Evolutionary conservation across 495 filamentous ascomycete species (phyloP).

Genomic region (Penicillium samsonianum): DNA sequence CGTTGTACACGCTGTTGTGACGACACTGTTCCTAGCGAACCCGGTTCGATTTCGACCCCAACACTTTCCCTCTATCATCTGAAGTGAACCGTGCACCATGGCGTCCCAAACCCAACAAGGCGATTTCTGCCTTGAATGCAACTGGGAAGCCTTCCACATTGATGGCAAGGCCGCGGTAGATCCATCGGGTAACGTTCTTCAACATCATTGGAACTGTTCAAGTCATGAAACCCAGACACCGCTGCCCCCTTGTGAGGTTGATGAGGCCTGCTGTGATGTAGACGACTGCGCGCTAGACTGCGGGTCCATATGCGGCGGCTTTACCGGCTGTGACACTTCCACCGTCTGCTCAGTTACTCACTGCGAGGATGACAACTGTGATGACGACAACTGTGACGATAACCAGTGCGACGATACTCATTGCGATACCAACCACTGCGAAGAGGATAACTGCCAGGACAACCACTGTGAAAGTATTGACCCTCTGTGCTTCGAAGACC

Average conservation of each 20-base stretch:
- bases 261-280: conserved; percentile 46
- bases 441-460: conserved; percentile 25
- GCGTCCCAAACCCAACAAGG: conserved; percentile 36
- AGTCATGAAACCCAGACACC: conserved; percentile 33
- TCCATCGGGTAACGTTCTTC: conserved; percentile 18
- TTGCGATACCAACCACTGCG: conserved; percentile 33
- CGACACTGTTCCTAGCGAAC: neutral
- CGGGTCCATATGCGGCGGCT: conserved; percentile 46
- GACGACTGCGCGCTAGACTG: conserved; percentile 48
- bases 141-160: conserved; percentile 45
- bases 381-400: conserved; percentile 32
- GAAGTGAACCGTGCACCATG: conserved; percentile 35
- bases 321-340: conserved; percentile 46
- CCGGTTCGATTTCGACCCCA: neutral
- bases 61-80: conserved; percentile 6
- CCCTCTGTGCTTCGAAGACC: conserved; percentile 44
- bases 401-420: conserved; percentile 31
- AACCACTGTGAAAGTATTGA: conserved; percentile 33
- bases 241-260: conserved; percentile 31
- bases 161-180: conserved; percentile 35
- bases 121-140: conserved; percentile 48
- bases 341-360: conserved; percentile 42
- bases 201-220: conserved; percentile 37
- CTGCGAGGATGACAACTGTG: conserved; percentile 38
- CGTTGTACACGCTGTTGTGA: neutral